Evolutionary conservation across 108 stramenopile genomes (phyloP).

Genomic region (Skeletonema grethae): DNA sequence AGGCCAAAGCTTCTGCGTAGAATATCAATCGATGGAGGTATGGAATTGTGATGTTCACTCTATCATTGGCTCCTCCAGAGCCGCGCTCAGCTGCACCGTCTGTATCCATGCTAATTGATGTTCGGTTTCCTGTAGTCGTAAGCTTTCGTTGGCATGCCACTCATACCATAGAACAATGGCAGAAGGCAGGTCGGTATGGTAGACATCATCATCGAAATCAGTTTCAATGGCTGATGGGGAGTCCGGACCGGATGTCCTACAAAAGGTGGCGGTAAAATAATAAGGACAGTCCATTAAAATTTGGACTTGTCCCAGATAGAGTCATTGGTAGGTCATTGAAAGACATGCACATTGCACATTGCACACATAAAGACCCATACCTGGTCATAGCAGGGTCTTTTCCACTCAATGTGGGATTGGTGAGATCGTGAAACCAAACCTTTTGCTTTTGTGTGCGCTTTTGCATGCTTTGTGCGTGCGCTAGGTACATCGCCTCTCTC

Average conservation of each 20-base stretch:
- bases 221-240: neutral
- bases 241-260: neutral
- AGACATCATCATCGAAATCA: neutral
- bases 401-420: too few species aligned
- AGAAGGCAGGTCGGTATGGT: neutral
- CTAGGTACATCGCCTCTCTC: too few species aligned
- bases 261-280: neutral
- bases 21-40: conserved; percentile 32
- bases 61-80: neutral
- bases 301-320: too few species aligned
- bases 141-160: neutral
- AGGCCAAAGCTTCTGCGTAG: conserved; percentile 28
- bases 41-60: conserved; percentile 1
- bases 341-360: too few species aligned
- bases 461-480: too few species aligned
- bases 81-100: neutral
- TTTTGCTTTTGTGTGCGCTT: too few species aligned
- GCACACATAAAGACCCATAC: neutral
- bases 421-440: too few species aligned
- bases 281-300: neutral
- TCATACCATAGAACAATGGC: neutral
- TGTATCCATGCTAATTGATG: neutral
- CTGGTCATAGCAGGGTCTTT: too few species aligned
- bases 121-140: neutral
- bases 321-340: too few species aligned